Evolutionary conservation across 148 eudicot species (phyloP).

Genomic region (Heliosperma pusillum): DNA sequence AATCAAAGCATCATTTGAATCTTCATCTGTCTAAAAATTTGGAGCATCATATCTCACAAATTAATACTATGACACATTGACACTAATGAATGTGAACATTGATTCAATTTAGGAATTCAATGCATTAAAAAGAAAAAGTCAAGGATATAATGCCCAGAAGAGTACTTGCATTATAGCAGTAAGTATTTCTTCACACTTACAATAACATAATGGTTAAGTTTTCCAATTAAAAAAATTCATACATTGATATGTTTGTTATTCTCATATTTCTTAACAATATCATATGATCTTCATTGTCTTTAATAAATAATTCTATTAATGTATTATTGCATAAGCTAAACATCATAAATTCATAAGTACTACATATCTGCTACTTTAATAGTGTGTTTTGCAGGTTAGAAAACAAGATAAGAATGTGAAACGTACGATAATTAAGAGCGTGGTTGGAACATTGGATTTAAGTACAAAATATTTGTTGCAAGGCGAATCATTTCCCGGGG

Average conservation of each 20-base stretch:
- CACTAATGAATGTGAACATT: background rate
- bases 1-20: background rate
- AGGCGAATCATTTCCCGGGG: constrained; percentile 83
- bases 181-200: constrained; percentile 4
- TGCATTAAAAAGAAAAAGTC: constrained; percentile 57
- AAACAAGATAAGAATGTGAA: constrained; percentile 48
- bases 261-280: too few species aligned
- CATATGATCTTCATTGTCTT: too few species aligned
- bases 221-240: too few species aligned
- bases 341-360: too few species aligned
- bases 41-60: background rate
- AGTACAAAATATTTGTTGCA: constrained; percentile 53
- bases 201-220: too few species aligned
- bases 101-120: constrained; percentile 46
- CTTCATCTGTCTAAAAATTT: background rate
- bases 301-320: too few species aligned
- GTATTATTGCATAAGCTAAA: too few species aligned
- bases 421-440: constrained; percentile 49
- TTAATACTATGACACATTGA: too few species aligned
- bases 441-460: constrained; percentile 84
- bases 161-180: constrained; percentile 65
- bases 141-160: constrained; percentile 37
- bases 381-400: constrained; percentile 40
- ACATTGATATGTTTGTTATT: too few species aligned
- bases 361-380: too few species aligned